Conservation (phyloP, 257 asterid species). For the Nicotiana tomentosiformis region DNA sequence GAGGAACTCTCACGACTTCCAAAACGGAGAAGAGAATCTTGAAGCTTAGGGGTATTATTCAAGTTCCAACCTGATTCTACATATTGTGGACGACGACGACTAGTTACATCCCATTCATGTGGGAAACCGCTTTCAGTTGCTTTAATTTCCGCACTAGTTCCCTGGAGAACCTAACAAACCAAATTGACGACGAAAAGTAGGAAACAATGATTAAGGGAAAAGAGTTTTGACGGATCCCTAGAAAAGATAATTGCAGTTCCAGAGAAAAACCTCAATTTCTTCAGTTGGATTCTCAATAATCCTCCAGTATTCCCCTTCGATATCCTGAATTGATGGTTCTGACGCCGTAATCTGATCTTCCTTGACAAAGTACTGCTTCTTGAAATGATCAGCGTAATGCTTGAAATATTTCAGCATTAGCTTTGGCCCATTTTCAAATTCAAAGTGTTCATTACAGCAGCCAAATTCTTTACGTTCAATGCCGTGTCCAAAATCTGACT, state of each 20-base stretch:
- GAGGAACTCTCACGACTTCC: conserved; percentile 42
- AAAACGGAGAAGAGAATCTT: conserved; percentile 66
- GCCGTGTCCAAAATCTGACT: conserved; percentile 16
- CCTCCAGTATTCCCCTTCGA: conserved; percentile 95
- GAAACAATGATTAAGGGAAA: conserved; percentile 10
- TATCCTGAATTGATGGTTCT: conserved; percentile 39
- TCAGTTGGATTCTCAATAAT: conserved; percentile 61
- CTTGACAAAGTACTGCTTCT: conserved; percentile 51
- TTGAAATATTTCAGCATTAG: conserved; percentile 53
- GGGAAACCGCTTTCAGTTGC: conserved; percentile 53
- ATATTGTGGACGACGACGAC: conserved; percentile 27
- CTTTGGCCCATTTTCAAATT: conserved; percentile 49
- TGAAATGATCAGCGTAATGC: conserved; percentile 67
- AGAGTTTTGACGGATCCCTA: background rate
- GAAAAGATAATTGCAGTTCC: conserved; percentile 10
- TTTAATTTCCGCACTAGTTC: conserved; percentile 29
- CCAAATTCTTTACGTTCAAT: conserved; percentile 24
- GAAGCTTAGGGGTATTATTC: conserved; percentile 54
- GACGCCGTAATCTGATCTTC: conserved; percentile 19
- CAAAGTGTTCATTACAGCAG: conserved; percentile 17
- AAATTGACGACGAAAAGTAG: conserved; percentile 19
- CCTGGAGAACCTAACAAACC: conserved; percentile 60
- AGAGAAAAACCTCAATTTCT: conserved; percentile 62
- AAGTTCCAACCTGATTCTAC: conserved; percentile 72
- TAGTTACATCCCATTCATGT: conserved; percentile 17